Evolutionary conservation across 2,329 filamentous ascomycete genomes (phyloP), one percentile per base, ranked within the genome.

Genomic region (Pseudogymnoascus sp.): DNA sequence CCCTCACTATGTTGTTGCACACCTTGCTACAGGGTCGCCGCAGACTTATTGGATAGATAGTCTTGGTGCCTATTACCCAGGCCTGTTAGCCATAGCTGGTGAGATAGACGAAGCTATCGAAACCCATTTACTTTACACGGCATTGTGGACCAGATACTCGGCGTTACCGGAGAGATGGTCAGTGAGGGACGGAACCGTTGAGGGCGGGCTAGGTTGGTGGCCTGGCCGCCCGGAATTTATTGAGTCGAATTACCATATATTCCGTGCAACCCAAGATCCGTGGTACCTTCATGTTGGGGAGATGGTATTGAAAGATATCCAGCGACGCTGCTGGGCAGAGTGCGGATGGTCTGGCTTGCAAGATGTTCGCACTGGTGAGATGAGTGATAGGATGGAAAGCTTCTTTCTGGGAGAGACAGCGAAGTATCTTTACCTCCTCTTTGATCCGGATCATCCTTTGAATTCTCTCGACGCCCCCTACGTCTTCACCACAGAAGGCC

Each of bases 281-380:
- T 99, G 93, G 93, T 97, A 97, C 75, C 80, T 97, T 4, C 88
- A 97, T 72, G 90, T 96, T 18, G 95, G 93, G 28, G 95, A 99
- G 74, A 99, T 99, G 95, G 88, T 92, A 0, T 80, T 97, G 62
- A 84, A 86, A 63, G 95, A 99, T 71, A 92, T 99, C 70, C 88
- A 89, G 70, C 83, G 90, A 59, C 85, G 93, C 61, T 99, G 95
- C 75, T 92, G 91, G 85, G 91, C 92, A 0, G 83, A 85, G 65
- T 99, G 95, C 70, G 95, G 95, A 41, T 97, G 93, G 92, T 90
- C 93, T 12, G 93, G 93, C 0, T 80, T 97, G 37, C 88, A 92
- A 70, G 88, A 93, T 73, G 90, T 93, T 7, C 80, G 88, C 35
- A 90, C 84, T 4, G 93, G 93, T 3, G 91, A 97, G 75, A 86